Percentiles rank a stretch among this genome's conserved stretches.
These are phyloP conservation scores for Catunica adiposa DNA, from an alignment of 2,329 filamentous ascomycete species.

Conservation along the genomic window DNA sequence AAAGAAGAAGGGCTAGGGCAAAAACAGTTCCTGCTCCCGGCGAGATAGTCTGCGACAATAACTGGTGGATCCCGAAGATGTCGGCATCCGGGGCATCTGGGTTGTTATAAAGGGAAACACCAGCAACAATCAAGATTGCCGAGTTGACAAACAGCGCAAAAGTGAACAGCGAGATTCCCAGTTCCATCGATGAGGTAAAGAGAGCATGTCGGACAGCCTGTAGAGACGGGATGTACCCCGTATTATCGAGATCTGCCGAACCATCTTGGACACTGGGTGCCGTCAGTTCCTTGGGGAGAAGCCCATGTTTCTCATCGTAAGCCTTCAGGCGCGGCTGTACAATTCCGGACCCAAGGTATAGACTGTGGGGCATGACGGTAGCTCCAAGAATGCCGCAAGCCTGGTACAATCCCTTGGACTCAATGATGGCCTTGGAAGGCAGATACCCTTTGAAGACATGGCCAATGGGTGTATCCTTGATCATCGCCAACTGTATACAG, in stretches of 20 bases:
- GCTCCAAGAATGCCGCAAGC: constrained; percentile 63
- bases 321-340: constrained; percentile 49
- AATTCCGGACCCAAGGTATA: constrained; percentile 53
- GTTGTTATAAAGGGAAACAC: constrained; percentile 53
- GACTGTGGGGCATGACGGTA: constrained; percentile 55
- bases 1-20: constrained; percentile 62
- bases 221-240: constrained; percentile 53
- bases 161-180: constrained; percentile 57
- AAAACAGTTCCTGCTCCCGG: constrained; percentile 71
- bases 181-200: constrained; percentile 55
- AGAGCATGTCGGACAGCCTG: constrained; percentile 58
- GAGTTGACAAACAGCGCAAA: constrained; percentile 77
- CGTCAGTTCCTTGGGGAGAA: constrained; percentile 24
- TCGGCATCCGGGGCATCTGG: constrained; percentile 49
- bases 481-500: constrained; percentile 49
- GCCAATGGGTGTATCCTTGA: constrained; percentile 36
- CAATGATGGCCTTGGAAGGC: constrained; percentile 40
- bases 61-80: constrained; percentile 65
- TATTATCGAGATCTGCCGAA: constrained; percentile 27
- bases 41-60: constrained; percentile 53
- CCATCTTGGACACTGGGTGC: constrained; percentile 8
- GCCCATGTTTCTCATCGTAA: constrained; percentile 42
- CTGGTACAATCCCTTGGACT: constrained; percentile 47
- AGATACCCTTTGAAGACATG: constrained; percentile 50
- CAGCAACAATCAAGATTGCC: constrained; percentile 66